Evolutionary conservation across 192 early-diverging fungal species (phyloP).

Genomic region (Linnemannia exigua): DNA sequence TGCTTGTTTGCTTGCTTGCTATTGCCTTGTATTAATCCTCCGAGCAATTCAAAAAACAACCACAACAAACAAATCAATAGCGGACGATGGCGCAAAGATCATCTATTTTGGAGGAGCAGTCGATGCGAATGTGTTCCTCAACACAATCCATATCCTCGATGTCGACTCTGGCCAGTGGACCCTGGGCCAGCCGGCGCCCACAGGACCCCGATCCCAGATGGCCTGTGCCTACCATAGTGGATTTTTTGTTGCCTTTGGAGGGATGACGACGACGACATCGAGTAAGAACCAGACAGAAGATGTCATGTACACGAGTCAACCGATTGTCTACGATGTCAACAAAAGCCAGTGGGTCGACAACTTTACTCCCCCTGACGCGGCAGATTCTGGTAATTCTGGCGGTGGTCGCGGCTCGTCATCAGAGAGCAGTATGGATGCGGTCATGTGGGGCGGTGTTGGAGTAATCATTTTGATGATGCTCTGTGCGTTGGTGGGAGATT

Average conservation of each 20-base stretch:
- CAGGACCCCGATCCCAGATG: constrained; percentile 15
- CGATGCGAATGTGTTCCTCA: constrained; percentile 7
- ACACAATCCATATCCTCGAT: constrained; percentile 34
- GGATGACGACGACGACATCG: not conserved
- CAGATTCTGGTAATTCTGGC: too few relatives aligned
- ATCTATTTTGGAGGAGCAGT: constrained; percentile 33
- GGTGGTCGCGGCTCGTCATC: not conserved
- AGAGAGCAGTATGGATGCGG: not conserved
- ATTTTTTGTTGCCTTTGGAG: constrained; percentile 41
- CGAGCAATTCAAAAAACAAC: not conserved
- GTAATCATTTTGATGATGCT: not conserved
- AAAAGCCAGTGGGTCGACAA: not conserved
- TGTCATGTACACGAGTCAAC: constrained; percentile 4
- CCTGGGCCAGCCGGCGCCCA: not conserved
- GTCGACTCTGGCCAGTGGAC: constrained; percentile 17
- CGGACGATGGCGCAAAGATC: constrained; percentile 35
- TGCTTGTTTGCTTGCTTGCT: not conserved
- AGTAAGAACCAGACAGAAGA: not conserved
- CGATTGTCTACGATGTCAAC: constrained; percentile 15
- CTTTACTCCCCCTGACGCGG: not conserved
- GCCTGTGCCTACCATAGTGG: constrained; percentile 15
- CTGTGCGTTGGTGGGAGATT: not conserved
- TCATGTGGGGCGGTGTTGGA: constrained; percentile 13
- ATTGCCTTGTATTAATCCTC: not conserved
- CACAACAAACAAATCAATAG: not conserved